Conservation (phyloP, 306 rosid genomes). For the Cicer bijugum region DNA sequence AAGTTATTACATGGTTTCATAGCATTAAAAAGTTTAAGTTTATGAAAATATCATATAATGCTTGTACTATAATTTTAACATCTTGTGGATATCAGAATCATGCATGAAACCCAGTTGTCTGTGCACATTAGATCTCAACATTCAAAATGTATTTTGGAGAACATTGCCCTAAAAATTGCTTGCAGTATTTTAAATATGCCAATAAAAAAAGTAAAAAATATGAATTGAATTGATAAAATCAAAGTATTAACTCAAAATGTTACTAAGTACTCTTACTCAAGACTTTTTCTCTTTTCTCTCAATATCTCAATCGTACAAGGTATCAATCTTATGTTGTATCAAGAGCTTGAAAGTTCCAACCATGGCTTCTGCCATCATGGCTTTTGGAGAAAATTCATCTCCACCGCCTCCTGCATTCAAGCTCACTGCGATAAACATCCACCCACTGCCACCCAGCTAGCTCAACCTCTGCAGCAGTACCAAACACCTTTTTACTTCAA, state of each 20-base stretch:
- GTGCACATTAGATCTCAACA: background rate
- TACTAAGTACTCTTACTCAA: background rate
- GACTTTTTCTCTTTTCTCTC: no score
- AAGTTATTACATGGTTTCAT: constrained; percentile 15
- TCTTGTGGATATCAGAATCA: background rate
- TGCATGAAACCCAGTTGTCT: constrained; percentile 19
- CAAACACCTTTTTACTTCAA: no score
- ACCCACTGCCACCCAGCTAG: no score
- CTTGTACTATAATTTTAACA: constrained; percentile 30
- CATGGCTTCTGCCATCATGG: no score
- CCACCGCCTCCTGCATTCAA: no score
- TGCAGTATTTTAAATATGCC: constrained; percentile 2
- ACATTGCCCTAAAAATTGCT: constrained; percentile 27
- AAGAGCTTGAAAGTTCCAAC: no score
- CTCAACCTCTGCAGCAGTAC: no score
- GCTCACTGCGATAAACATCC: no score
- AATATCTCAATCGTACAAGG: no score
- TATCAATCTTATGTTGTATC: no score
- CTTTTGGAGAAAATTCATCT: no score
- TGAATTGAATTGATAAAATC: background rate
- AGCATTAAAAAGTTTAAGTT: constrained; percentile 2
- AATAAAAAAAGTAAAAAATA: background rate
- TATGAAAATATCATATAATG: constrained; percentile 24
- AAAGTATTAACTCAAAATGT: background rate
- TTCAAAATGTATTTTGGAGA: constrained; percentile 31